phyloP scores from a whole-genome alignment of 2,329 filamentous ascomycete genomes.

The Aspergillus transmontanensis region DNA sequence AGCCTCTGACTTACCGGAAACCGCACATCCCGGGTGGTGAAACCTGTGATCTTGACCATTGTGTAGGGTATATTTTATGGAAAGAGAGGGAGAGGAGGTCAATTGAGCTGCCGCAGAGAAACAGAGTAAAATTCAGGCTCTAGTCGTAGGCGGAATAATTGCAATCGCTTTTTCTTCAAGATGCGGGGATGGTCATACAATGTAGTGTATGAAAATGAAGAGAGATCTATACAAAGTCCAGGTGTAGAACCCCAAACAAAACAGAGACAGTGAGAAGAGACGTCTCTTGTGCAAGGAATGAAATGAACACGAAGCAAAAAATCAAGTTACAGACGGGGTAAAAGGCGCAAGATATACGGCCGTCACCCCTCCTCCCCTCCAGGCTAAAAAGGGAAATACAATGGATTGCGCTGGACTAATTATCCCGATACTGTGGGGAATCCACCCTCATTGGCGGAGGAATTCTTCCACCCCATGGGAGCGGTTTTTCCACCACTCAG shows the following conservation, averaged over 20 bases:
- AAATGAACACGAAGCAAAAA: background rate
- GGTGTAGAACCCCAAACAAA: background rate
- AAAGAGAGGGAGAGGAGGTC: background rate
- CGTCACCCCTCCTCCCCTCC: slow-evolving; percentile 3
- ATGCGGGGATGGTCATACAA: background rate
- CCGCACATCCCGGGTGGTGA: slow-evolving; percentile 71
- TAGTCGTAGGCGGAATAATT: slow-evolving; percentile 8
- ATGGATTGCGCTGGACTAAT: slow-evolving; percentile 3
- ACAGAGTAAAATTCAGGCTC: background rate
- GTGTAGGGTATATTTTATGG: slow-evolving; percentile 15
- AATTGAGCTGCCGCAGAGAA: background rate
- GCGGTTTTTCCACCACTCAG: slow-evolving; percentile 28
- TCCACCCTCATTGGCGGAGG: slow-evolving; percentile 28
- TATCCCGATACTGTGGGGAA: slow-evolving; percentile 10
- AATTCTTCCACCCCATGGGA: slow-evolving; percentile 15
- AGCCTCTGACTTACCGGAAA: slow-evolving; percentile 58
- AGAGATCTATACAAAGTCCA: background rate
- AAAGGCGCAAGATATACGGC: slow-evolving; percentile 4
- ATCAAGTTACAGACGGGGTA: background rate
- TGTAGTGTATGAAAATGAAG: background rate
- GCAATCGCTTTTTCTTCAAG: background rate
- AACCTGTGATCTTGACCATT: slow-evolving; percentile 70
- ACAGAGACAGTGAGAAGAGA: background rate
- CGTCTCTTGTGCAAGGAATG: background rate
- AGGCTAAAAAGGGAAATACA: slow-evolving; percentile 1